Percentiles rank a stretch among this genome's conserved stretches.
These are phyloP conservation scores for Picochlorum sp. DNA, from an alignment of 139 green algal species.

Conservation along the genomic window DNA sequence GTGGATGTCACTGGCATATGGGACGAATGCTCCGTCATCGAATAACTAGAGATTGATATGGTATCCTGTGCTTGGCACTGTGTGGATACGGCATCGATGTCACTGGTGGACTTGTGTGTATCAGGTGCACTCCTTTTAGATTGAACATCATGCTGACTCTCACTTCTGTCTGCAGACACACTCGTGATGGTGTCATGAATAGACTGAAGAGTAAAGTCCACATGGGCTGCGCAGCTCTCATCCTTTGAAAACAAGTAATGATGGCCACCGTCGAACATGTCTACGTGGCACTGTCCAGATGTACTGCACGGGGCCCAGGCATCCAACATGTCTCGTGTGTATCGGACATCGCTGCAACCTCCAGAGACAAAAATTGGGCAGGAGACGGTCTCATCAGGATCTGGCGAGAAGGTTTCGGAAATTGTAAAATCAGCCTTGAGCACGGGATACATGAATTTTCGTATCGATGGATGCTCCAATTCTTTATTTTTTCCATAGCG, in stretches of 20 bases:
- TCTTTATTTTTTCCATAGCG: slow-evolving; percentile 14
- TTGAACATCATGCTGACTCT: too few species aligned
- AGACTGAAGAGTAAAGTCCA: background rate
- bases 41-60: too few species aligned
- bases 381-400: background rate
- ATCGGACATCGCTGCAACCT: background rate
- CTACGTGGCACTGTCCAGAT: background rate
- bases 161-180: background rate
- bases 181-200: background rate
- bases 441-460: slow-evolving; percentile 1
- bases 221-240: background rate
- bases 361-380: slow-evolving; percentile 11
- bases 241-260: background rate
- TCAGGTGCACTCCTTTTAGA: too few species aligned
- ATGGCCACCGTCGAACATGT: slow-evolving; percentile 9
- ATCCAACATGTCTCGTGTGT: background rate
- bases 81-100: too few species aligned
- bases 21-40: too few species aligned
- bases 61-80: too few species aligned
- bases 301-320: slow-evolving; percentile 1
- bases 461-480: slow-evolving; percentile 1
- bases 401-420: slow-evolving; percentile 1
- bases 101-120: too few species aligned
- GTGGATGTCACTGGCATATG: too few species aligned
- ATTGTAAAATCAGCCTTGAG: slow-evolving; percentile 12